Conservation (phyloP, 495 filamentous ascomycete genomes). For the Recurvomyces mirabilis region DNA sequence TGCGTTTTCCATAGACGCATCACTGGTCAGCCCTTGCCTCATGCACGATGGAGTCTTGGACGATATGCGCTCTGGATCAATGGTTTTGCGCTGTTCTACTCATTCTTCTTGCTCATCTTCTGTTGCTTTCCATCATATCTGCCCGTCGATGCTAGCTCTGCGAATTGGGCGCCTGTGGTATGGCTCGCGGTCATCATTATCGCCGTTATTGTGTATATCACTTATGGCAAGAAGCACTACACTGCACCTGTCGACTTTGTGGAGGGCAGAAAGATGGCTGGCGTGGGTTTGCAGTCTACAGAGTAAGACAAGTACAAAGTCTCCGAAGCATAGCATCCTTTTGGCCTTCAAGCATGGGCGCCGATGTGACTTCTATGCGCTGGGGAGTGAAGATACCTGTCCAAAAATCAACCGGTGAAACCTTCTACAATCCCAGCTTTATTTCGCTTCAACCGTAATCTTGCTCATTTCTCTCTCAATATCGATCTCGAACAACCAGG, state of each 20-base stretch:
- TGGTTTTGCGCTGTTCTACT: slow-evolving; percentile 27
- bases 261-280: slow-evolving; percentile 27
- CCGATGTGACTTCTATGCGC: too few species aligned
- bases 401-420: too few species aligned
- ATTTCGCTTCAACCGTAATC: too few species aligned
- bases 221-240: slow-evolving; percentile 26
- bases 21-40: slow-evolving; percentile 24
- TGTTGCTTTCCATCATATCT: slow-evolving; percentile 27
- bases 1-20: slow-evolving; percentile 28
- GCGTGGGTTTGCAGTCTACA: slow-evolving; percentile 24
- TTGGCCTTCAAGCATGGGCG: too few species aligned
- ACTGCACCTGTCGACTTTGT: slow-evolving; percentile 30
- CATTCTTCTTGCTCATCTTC: slow-evolving; percentile 24
- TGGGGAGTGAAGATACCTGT: too few species aligned
- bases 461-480: too few species aligned
- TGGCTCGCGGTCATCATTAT: slow-evolving; percentile 25
- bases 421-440: too few species aligned
- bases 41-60: slow-evolving; percentile 28
- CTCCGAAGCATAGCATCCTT: too few species aligned
- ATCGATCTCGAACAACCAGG: too few species aligned
- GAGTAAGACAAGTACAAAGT: too few species aligned
- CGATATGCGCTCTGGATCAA: slow-evolving; percentile 29
- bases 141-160: slow-evolving; percentile 16
- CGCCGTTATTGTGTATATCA: slow-evolving; percentile 20
- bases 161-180: slow-evolving; percentile 28